Evolutionary conservation across 306 rosid species (phyloP).

Genomic region (Carpinus fangiana): DNA sequence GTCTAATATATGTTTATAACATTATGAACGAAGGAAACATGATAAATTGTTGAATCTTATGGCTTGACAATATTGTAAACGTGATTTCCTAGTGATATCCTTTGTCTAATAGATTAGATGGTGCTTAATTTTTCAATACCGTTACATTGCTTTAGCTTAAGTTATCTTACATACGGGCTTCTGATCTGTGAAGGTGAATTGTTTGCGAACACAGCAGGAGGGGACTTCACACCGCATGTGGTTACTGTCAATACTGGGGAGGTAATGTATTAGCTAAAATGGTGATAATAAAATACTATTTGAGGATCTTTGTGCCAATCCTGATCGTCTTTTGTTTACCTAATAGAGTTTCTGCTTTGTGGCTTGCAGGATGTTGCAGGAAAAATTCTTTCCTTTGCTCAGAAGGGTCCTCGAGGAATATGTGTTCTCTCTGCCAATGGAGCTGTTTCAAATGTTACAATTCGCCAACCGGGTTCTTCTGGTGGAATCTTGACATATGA

Average conservation of each 20-base stretch:
- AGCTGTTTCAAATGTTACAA: constrained; percentile 72
- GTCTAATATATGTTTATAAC: background rate
- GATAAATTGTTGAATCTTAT: background rate
- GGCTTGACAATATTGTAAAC: background rate
- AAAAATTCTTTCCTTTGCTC: constrained; percentile 62
- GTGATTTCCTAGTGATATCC: background rate
- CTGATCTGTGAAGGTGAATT: constrained; percentile 56
- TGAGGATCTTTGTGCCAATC: constrained; percentile 16
- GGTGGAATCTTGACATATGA: constrained; percentile 79
- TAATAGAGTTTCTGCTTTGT: constrained; percentile 22
- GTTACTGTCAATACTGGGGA: constrained; percentile 69
- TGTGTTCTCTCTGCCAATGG: constrained; percentile 86
- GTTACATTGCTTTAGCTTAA: background rate
- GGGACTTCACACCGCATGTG: constrained; percentile 71
- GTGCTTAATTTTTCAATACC: background rate
- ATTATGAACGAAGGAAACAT: background rate
- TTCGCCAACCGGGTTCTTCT: constrained; percentile 69
- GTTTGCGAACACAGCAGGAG: constrained; percentile 56
- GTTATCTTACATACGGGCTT: constrained; percentile 22
- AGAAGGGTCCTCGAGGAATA: constrained; percentile 64
- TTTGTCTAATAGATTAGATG: background rate
- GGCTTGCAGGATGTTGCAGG: constrained; percentile 75
- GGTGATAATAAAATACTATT: background rate
- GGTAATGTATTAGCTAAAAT: constrained; percentile 39
- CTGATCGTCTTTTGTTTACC: constrained; percentile 13